phyloP scores from a whole-genome alignment of 139 green algal species.

The Trebouxia sp. region DNA sequence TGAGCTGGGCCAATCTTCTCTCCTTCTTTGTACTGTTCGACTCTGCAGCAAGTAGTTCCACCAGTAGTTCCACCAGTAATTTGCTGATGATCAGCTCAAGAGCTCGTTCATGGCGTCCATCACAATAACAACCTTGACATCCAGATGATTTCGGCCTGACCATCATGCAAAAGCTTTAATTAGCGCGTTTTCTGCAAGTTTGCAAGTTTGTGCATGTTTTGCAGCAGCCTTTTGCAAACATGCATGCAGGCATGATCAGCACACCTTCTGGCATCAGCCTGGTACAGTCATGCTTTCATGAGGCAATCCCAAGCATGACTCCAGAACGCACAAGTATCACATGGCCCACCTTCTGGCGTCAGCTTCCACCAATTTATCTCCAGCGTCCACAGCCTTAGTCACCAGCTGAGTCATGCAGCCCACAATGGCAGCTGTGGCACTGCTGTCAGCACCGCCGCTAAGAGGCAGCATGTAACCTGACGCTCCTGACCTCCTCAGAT shows the following conservation, averaged over 20 bases:
- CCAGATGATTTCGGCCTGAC: conserved; percentile 87
- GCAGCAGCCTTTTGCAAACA: no score
- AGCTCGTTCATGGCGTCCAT: conserved; percentile 64
- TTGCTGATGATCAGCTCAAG: conserved; percentile 74
- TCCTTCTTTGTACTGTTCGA: conserved; percentile 61
- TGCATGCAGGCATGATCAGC: no score
- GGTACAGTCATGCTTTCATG: no score
- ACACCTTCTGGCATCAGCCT: no score
- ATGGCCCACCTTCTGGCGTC: conserved; percentile 70
- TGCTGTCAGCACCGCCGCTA: conserved; percentile 84
- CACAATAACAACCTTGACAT: conserved; percentile 82
- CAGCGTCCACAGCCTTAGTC: conserved; percentile 47
- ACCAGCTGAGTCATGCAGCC: conserved; percentile 95
- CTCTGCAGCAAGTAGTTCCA: conserved; percentile 36
- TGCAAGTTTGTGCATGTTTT: no score
- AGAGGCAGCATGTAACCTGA: conserved; percentile 92
- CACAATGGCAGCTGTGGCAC: conserved; percentile 87
- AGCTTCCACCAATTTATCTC: conserved; percentile 65
- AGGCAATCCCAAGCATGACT: no score
- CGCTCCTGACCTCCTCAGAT: conserved; percentile 77
- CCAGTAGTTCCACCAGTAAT: no score
- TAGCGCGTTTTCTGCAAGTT: no score
- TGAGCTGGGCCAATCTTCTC: conserved; percentile 41
- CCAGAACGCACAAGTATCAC: no score
- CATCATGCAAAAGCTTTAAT: no score